phyloP scores from a whole-genome alignment of 2,329 filamentous ascomycete species.

The Leptographium radiaticola region DNA sequence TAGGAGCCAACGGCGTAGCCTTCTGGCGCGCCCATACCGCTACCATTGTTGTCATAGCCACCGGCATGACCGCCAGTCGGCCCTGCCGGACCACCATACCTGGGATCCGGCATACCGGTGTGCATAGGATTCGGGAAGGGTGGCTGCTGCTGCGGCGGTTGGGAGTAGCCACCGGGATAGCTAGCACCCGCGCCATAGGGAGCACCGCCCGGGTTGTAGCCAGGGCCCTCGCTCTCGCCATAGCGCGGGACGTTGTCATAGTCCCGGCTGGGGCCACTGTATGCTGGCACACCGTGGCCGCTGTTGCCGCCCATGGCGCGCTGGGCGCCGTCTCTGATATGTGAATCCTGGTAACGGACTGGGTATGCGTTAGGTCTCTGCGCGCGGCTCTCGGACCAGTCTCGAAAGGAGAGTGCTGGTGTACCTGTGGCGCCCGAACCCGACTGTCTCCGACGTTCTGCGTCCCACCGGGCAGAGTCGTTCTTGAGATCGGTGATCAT shows the following conservation, averaged over 20 bases:
- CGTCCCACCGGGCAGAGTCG: constrained; percentile 49
- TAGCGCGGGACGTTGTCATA: constrained; percentile 33
- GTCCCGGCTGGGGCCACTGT: constrained; percentile 8
- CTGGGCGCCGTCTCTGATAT: constrained; percentile 8
- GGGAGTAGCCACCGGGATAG: neutral
- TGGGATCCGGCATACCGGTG: constrained; percentile 3
- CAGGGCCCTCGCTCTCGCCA: constrained; percentile 34
- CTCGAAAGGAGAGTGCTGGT: constrained; percentile 31
- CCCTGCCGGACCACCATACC: constrained; percentile 3
- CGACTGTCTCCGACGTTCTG: constrained; percentile 42
- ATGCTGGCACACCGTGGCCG: constrained; percentile 10
- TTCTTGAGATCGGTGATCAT: constrained; percentile 52
- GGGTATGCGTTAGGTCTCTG: constrained; percentile 43
- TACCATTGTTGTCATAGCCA: neutral
- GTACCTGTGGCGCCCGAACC: constrained; percentile 38
- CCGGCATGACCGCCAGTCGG: neutral
- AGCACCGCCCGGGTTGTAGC: constrained; percentile 25
- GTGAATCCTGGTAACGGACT: constrained; percentile 44
- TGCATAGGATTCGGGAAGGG: neutral
- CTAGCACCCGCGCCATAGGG: constrained; percentile 3
- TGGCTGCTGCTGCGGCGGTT: neutral
- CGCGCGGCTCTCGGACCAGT: constrained; percentile 31
- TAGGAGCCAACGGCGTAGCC: constrained; percentile 7
- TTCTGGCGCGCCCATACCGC: constrained; percentile 5
- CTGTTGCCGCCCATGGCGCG: constrained; percentile 5